Percentiles rank a stretch among this genome's conserved stretches.
Conservation (phyloP, 2,329 filamentous ascomycete genomes). For the Mycosphaerella arachidis region DNA sequence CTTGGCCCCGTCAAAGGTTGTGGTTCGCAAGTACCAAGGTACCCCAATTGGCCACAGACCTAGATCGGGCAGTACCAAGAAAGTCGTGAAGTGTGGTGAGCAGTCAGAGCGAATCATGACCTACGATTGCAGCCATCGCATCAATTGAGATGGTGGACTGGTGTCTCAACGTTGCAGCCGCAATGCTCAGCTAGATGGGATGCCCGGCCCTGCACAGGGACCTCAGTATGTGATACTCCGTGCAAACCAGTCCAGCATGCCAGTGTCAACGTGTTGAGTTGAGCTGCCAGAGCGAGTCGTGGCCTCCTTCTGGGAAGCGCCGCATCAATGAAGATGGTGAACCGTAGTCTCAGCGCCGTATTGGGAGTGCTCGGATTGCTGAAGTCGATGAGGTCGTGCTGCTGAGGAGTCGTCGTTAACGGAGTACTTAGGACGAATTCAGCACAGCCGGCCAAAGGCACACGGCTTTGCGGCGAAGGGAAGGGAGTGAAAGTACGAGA, state of each 20-base stretch:
- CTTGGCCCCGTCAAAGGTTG: neutral
- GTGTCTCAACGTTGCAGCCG: neutral
- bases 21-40: neutral
- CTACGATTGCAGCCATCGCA: neutral
- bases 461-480: neutral
- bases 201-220: neutral
- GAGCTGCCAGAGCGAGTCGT: neutral
- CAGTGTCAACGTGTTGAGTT: neutral
- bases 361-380: neutral
- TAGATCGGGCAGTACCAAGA: neutral
- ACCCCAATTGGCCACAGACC: neutral
- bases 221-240: neutral
- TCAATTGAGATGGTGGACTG: neutral
- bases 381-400: neutral
- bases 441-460: neutral
- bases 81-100: neutral
- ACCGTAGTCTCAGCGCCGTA: neutral
- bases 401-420: neutral
- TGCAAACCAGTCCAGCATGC: neutral
- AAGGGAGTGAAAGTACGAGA: neutral
- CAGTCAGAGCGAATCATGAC: constrained; percentile 1
- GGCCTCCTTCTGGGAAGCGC: neutral
- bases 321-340: neutral
- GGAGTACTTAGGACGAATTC: neutral
- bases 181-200: neutral